A percentile compares a stretch with the other conserved stretches of the same genome.
phyloP scores from a whole-genome alignment of 1,284 basidiomycete species.

The Erythrobasidium hasegawianum region DNA sequence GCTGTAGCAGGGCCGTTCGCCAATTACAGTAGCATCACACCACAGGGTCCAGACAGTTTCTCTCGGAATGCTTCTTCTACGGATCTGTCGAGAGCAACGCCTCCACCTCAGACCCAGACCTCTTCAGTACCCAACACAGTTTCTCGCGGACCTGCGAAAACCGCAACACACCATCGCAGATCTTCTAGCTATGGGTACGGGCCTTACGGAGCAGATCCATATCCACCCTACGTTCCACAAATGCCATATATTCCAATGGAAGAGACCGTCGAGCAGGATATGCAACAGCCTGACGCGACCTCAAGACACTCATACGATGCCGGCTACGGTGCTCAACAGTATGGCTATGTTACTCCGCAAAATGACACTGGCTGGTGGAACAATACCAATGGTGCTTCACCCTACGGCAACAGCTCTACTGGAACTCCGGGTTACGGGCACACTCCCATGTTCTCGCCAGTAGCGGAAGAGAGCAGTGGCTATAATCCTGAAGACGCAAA shows the following conservation, averaged over 20 bases:
- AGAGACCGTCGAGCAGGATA: conserved; percentile 5
- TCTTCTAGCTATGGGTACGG: conserved; percentile 32
- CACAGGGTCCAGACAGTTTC: conserved; percentile 51
- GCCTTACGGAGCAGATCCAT: conserved; percentile 36
- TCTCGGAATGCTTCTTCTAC: conserved; percentile 30
- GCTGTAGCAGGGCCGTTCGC: conserved; percentile 73
- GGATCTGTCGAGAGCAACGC: conserved; percentile 28
- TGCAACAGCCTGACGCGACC: conserved; percentile 3
- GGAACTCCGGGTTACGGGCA: conserved; percentile 4
- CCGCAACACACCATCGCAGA: conserved; percentile 26
- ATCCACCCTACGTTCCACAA: conserved; percentile 19
- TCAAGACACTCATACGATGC: conserved; percentile 2
- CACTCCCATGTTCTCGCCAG: conserved; percentile 33
- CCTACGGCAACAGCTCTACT: conserved; percentile 13
- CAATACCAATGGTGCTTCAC: conserved; percentile 1
- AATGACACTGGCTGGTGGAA: conserved; percentile 35
- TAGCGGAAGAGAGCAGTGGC: conserved; percentile 17
- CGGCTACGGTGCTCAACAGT: conserved; percentile 13
- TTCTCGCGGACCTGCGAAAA: conserved; percentile 1
- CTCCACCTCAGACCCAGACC: conserved; percentile 15
- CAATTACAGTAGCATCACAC: conserved; percentile 90
- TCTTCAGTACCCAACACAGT: conserved; percentile 31
- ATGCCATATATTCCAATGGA: conserved; percentile 28
- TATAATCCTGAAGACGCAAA: conserved; percentile 39
- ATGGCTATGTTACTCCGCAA: conserved; percentile 33